Base-by-base conservation (phyloP, 2,329 filamentous ascomycete species). In the Intubia oerlemansii region DNA sequence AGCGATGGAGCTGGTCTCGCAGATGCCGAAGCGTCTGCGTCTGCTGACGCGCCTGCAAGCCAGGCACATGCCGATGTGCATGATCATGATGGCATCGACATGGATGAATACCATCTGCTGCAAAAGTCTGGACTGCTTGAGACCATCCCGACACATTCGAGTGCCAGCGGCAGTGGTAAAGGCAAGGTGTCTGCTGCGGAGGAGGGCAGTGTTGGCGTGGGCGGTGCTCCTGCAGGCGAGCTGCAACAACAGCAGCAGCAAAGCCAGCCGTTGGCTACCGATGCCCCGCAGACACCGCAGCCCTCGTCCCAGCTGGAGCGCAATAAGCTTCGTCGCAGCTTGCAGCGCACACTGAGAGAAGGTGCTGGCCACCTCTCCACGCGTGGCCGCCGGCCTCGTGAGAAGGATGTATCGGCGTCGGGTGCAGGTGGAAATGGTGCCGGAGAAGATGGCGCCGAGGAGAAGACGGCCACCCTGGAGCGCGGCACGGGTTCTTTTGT, bases 401-500 rank as follows among this genome's bases (percentile, higher is more conserved):
- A 90, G 14, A 17, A 23, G 3, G 14, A 20, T 11, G 22, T 13
- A 3, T 16, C 10, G n/a, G n/a, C n/a, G n/a, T n/a, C n/a, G n/a
- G n/a, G n/a, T n/a, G n/a, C n/a, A n/a, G n/a, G n/a, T n/a, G n/a
- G n/a, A n/a, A n/a, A n/a, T 4, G 19, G 27, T n/a, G 28, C 17
- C 2, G 17, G 15, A 5, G 31, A 35, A 7, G 31, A 35, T 7
- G 29, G 24, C 6, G 15, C 48, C 36, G 42, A 63, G 52, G 55
- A 76, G 44, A 34, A 44, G 21, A 76, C 80, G 39, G 19, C 19
- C 8, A 70, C 76, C 9, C 59, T 98, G 10, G 59, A 76, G 6
- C 70, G 88, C 27, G 75, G 76, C 10, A 69, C 78, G 10, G 81
- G 81, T 5, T 91, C 80, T 41, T 98, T 98, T 48, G 91, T 88